These are phyloP conservation scores for Chaetomium fimeti DNA, from an alignment of 495 filamentous ascomycete species.

Conservation along the genomic window DNA sequence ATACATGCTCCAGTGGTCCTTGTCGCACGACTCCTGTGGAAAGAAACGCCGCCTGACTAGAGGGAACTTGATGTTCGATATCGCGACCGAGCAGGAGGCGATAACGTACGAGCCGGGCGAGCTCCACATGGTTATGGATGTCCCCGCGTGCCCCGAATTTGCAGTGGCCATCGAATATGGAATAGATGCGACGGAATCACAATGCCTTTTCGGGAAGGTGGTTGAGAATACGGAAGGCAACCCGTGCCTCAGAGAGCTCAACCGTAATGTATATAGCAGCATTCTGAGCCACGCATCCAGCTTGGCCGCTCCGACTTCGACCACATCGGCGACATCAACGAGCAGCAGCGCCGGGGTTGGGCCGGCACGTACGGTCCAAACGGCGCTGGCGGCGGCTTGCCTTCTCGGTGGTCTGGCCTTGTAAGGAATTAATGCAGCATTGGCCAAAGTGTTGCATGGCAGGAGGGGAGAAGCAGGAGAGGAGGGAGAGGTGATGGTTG, in stretches of 20 bases:
- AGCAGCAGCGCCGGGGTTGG: constrained; percentile 11
- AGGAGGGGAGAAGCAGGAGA: neutral
- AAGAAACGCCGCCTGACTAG: neutral
- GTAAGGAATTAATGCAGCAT: neutral
- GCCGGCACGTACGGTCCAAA: neutral
- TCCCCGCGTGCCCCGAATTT: constrained; percentile 2
- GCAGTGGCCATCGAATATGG: neutral
- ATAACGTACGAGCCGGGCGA: neutral
- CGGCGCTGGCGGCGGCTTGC: constrained; percentile 8
- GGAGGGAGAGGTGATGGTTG: neutral
- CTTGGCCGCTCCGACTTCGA: neutral
- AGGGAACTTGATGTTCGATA: neutral
- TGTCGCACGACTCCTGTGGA: neutral
- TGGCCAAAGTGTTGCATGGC: neutral
- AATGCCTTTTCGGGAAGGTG: neutral
- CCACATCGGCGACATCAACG: neutral
- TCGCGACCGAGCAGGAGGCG: neutral
- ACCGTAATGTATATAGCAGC: neutral
- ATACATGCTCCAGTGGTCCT: constrained; percentile 1
- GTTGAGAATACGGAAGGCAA: neutral
- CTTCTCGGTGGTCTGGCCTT: neutral
- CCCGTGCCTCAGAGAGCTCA: neutral
- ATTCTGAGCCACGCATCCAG: constrained; percentile 10
- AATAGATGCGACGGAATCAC: neutral
- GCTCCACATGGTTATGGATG: neutral